Evolutionary conservation across 2,329 filamentous ascomycete genomes (phyloP), one percentile per base, ranked within the genome.

Genomic region (Diaporthe destruens): DNA sequence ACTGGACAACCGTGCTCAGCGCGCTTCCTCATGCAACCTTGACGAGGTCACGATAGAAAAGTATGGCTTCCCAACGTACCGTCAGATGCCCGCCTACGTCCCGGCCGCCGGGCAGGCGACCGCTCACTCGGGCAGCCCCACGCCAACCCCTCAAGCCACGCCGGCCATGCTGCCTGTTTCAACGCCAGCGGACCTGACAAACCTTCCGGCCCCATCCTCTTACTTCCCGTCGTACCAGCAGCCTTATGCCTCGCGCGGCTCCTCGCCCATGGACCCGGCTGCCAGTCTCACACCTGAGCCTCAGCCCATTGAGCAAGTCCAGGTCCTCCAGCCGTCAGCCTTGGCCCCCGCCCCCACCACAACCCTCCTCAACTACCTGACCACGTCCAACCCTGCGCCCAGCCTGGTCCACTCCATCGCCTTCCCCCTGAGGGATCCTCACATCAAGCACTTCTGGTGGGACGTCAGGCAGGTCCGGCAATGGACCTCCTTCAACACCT

Each of bases 361-460:
- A 4, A 95, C 91, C 12, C 86, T 98, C 72, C 86, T 95, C 77
- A 87, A 88, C 75, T 97, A 96, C 82, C 89, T 98, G 61, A 95
- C 93, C 3, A 86, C 88, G 0, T 84, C 93, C 74, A 98, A 97
- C 79, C 95, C 95, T 25, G 92, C 94, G 29, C 93, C 95, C 23
- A 92, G 92, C 53, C 86, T 98, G 44, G 94, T 97, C 49, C 92
- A 92, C 79, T 93, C 92, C 76, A 89, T 96, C 76, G 93, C 92
- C 73, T 91, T 92, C 80, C 91, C 84, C 75, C 85, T 87, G 78
- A 89, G 86, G 75, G 93, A 90, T 80, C 91, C 87, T 78, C 89
- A 87, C 82, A 92, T 88, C 78, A 94, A 92, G 81, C 91, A 97
- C 84, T 98, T 96, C 82, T 98, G 96, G 96, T 98, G 94, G 93